Base-by-base conservation (phyloP, 441 rosid species). In the Erysimum cheiri region DNA sequence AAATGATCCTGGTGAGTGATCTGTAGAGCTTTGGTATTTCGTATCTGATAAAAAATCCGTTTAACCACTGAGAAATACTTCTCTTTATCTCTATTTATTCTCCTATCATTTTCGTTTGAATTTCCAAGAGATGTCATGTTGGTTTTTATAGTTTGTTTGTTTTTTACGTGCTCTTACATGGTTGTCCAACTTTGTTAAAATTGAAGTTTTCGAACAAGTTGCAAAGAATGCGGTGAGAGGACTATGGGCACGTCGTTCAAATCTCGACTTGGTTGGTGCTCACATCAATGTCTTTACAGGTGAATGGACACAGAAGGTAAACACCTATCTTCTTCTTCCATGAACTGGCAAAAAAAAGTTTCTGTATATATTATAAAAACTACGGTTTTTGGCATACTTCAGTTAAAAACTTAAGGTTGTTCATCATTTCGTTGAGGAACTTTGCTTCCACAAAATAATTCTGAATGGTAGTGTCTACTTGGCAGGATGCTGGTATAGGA, bases 241-340 rank as follows among this genome's bases (percentile, higher is more conserved):
- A 73, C 77, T 95, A 60, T 95, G 99, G 99, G 91, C 97, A n/a
- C 89, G 97, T 54, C 97, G 97, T 72, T 95, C 98, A 77, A 90
- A 76, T 71, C 88, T 95, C 61, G 83, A 89, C 82, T 82, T 92
- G 65, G 95, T 95, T 76, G 99, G 98, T 73, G 99, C 99, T 74
- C 99, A 95, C 78, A 90, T 95, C 76, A 92, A 95, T 85, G 97
- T 90, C 58, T 95, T 95, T 81, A 92, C 99, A 56, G 98, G 99
- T 79, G 99, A 92, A 90, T 95, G 99, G 99, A 95, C 99, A 43
- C 99, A 95, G 53, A 92, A 92, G 98, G 99, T 92, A 76, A 58
- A n/a, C 64, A 39, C 46, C 10, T 35, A 26, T 43, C 2, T 64
- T 28, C 2, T 64, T 28, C 10, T 0, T 33, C 8, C 12, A 6